Conservation (phyloP, 2,329 filamentous ascomycete genomes). For the Chaetomium sp. region DNA sequence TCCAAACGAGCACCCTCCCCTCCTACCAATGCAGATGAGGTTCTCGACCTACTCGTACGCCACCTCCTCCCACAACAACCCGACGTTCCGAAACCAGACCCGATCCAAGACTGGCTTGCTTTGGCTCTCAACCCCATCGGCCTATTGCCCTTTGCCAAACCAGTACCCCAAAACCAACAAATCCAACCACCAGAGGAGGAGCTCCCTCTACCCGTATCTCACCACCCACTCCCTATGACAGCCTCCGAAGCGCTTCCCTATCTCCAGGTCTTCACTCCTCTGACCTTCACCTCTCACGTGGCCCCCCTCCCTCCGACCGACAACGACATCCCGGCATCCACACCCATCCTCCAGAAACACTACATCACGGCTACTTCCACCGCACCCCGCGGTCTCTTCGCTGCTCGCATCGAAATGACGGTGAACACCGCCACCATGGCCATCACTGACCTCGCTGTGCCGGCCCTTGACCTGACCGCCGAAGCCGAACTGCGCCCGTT, state of each 20-base stretch:
- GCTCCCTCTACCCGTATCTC: constrained; percentile 44
- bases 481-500: constrained; percentile 52
- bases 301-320: constrained; percentile 38
- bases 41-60: constrained; percentile 37
- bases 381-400: constrained; percentile 48
- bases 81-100: constrained; percentile 21
- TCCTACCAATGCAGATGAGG: constrained; percentile 26
- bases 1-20: constrained; percentile 24
- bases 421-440: constrained; percentile 48
- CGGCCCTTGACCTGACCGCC: constrained; percentile 51
- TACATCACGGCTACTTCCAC: constrained; percentile 45
- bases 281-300: constrained; percentile 53
- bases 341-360: constrained; percentile 47
- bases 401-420: constrained; percentile 49
- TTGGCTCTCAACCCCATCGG: constrained; percentile 45
- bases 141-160: constrained; percentile 45
- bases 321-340: neutral
- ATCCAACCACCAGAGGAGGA: constrained; percentile 28
- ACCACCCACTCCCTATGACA: constrained; percentile 57
- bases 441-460: constrained; percentile 48
- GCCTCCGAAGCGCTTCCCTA: constrained; percentile 61
- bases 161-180: constrained; percentile 11
- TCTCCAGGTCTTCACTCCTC: constrained; percentile 63
- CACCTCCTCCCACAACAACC: constrained; percentile 35
- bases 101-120: constrained; percentile 38